A percentile compares a stretch with the other conserved stretches of the same genome.
Evolutionary conservation across 1,139 yeast genomes (phyloP).

Genomic region (Saccharomyces hybrid): DNA sequence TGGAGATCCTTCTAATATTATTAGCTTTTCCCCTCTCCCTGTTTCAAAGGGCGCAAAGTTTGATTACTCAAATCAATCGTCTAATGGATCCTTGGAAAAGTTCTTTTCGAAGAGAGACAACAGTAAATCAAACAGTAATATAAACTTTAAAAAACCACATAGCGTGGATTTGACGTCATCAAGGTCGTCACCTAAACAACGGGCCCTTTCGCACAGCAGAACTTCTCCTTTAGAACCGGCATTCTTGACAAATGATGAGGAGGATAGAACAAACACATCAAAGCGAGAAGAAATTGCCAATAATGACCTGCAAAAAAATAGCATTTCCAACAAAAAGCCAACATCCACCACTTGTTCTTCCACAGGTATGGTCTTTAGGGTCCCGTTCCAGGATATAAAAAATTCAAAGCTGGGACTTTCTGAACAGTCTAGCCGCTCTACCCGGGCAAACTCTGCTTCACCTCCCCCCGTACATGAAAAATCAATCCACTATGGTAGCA

Average conservation of each 20-base stretch:
- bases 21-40: constrained; percentile 10
- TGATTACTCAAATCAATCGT: constrained; percentile 8
- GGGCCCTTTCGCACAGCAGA: background rate
- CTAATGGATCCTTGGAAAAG: constrained; percentile 31
- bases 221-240: background rate
- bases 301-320: background rate
- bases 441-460: background rate
- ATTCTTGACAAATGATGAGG: background rate
- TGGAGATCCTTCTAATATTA: constrained; percentile 11
- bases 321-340: background rate
- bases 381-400: constrained; percentile 49
- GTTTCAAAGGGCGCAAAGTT: constrained; percentile 5
- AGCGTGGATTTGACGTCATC: background rate
- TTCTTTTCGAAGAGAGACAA: constrained; percentile 2
- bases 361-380: constrained; percentile 39
- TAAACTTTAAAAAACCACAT: background rate
- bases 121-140: background rate
- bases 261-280: background rate
- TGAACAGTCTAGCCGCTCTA: background rate
- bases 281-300: background rate
- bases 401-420: background rate
- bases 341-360: constrained; percentile 24
- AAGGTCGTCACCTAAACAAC: background rate
- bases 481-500: background rate
- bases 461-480: background rate